Percentiles rank a stretch among this genome's conserved stretches.
Evolutionary conservation across 1,284 basidiomycete species (phyloP).

Genomic region (Malassezia restricta): DNA sequence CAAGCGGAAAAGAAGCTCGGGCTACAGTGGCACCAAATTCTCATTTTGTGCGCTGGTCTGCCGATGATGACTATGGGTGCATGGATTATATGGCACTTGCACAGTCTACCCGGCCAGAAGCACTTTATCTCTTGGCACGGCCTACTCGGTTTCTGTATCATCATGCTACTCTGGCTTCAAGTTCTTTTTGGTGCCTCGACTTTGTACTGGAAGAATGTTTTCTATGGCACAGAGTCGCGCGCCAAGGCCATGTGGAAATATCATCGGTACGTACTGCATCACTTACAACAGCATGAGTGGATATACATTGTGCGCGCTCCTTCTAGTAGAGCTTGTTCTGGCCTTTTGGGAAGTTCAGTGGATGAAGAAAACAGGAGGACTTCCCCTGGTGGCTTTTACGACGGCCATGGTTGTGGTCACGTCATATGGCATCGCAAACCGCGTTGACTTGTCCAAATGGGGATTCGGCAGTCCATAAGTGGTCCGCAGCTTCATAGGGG

Average conservation of each 20-base stretch:
- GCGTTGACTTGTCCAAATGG: slow-evolving; percentile 3
- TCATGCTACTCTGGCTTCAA: slow-evolving; percentile 6
- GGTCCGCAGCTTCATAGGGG: not conserved
- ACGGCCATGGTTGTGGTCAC: not conserved
- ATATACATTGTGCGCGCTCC: slow-evolving; percentile 1
- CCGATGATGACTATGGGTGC: slow-evolving; percentile 3
- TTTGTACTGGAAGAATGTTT: not conserved
- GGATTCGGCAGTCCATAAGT: not conserved
- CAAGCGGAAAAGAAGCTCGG: not conserved
- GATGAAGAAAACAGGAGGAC: not conserved
- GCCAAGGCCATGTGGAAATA: slow-evolving; percentile 11
- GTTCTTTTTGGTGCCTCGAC: slow-evolving; percentile 1
- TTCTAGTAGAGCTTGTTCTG: slow-evolving; percentile 1
- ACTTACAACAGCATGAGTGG: slow-evolving; percentile 6
- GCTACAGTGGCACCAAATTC: not conserved
- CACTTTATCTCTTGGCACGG: slow-evolving; percentile 15
- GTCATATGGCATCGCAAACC: not conserved
- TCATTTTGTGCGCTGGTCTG: not conserved
- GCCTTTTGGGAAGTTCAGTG: slow-evolving; percentile 12
- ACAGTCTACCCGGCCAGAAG: not conserved
- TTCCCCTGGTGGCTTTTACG: not conserved
- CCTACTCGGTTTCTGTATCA: not conserved
- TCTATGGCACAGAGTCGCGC: slow-evolving; percentile 4
- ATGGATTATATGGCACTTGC: slow-evolving; percentile 11
- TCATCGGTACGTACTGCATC: slow-evolving; percentile 6